These are phyloP conservation scores for Metschnikowia lachancei DNA, from an alignment of 805 yeast genomes.

Conservation along the genomic window DNA sequence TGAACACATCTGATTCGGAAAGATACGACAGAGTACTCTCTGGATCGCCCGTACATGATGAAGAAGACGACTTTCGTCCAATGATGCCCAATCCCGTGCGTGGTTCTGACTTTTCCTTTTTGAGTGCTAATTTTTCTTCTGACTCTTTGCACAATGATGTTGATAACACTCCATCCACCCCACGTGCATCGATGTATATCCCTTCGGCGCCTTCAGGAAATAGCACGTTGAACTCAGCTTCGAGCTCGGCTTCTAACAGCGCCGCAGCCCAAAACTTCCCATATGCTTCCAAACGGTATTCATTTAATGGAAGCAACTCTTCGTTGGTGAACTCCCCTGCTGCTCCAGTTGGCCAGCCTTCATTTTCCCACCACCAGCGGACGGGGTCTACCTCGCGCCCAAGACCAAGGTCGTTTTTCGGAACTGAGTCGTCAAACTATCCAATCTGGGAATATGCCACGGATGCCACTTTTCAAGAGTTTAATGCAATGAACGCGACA, in stretches of 20 bases:
- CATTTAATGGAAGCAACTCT: constrained; percentile 11
- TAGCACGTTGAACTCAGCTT: neutral
- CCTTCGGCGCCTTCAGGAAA: neutral
- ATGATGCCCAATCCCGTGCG: constrained; percentile 6
- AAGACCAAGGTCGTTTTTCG: constrained; percentile 37
- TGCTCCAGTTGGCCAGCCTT: constrained; percentile 19
- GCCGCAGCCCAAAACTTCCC: constrained; percentile 2
- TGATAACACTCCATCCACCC: constrained; percentile 10
- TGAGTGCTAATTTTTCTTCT: constrained; percentile 42
- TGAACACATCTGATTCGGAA: constrained; percentile 3
- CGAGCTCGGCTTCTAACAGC: neutral
- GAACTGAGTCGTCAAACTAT: constrained; percentile 26
- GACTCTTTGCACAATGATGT: constrained; percentile 27
- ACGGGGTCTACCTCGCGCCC: constrained; percentile 19
- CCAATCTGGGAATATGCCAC: constrained; percentile 31
- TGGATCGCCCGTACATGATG: constrained; percentile 8
- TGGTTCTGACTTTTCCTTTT: constrained; percentile 26
- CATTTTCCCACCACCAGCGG: constrained; percentile 15
- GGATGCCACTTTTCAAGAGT: constrained; percentile 10
- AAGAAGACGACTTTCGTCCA: constrained; percentile 5
- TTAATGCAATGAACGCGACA: neutral
- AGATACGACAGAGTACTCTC: constrained; percentile 1
- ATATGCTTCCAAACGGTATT: constrained; percentile 9
- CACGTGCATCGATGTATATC: neutral
- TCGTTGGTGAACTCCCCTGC: constrained; percentile 14